phyloP scores from a whole-genome alignment of 2,329 filamentous ascomycete genomes.

The Talaromyces sp. region DNA sequence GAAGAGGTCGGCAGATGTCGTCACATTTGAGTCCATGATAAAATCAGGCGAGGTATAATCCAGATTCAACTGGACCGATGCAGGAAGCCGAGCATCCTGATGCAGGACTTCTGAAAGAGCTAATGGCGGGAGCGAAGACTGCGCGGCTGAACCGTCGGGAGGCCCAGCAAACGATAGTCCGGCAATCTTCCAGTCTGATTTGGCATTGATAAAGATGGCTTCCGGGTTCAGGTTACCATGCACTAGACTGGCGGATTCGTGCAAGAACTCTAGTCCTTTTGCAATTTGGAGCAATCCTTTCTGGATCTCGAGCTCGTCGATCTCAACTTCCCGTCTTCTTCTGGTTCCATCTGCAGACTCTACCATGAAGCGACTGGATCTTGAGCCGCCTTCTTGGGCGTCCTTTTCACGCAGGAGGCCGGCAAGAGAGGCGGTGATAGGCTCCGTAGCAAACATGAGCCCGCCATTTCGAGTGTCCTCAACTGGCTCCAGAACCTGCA shows the following conservation, averaged over 20 bases:
- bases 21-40: constrained; percentile 83
- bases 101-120: constrained; percentile 79
- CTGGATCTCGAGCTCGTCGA: constrained; percentile 96
- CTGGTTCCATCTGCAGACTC: constrained; percentile 71
- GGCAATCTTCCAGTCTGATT: constrained; percentile 98
- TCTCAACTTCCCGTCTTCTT: constrained; percentile 75
- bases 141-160: constrained; percentile 66
- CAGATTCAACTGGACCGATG: constrained; percentile 78
- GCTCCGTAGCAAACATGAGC: constrained; percentile 91
- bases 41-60: constrained; percentile 96
- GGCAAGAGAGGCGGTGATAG: constrained; percentile 81
- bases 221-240: constrained; percentile 94
- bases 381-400: constrained; percentile 69
- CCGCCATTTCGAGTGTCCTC: constrained; percentile 90
- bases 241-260: constrained; percentile 89
- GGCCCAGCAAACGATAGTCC: constrained; percentile 87
- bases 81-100: constrained; percentile 76
- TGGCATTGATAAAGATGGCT: constrained; percentile 87
- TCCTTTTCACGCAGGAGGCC: constrained; percentile 83
- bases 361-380: constrained; percentile 73
- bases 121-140: constrained; percentile 72
- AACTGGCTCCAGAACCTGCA: constrained; percentile 90
- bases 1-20: constrained; percentile 83
- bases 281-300: constrained; percentile 90
- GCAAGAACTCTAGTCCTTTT: constrained; percentile 90